Evolutionary conservation across 2,329 filamentous ascomycete genomes (phyloP).

Genomic region (Amesomyces nigricolor): DNA sequence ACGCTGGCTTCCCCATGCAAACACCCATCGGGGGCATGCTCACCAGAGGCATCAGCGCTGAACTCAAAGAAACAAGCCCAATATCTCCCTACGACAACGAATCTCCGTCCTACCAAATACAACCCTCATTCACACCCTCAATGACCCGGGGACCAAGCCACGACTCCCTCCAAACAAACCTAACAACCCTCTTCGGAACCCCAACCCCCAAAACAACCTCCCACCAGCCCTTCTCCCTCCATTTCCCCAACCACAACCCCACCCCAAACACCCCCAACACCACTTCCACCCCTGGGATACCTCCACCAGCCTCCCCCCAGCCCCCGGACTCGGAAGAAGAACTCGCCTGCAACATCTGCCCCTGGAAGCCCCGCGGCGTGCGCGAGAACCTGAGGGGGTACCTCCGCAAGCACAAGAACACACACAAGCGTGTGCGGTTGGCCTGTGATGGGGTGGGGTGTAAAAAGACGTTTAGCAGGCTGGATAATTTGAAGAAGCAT

Average conservation of each 20-base stretch:
- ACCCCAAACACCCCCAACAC: no score
- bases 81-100: slow-evolving; percentile 15
- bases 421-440: slow-evolving; percentile 28
- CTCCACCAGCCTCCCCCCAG: no score
- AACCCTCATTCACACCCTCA: slow-evolving; percentile 6
- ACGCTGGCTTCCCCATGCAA: slow-evolving; percentile 16
- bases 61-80: slow-evolving; percentile 12
- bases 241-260: slow-evolving; percentile 13
- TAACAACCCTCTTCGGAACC: slow-evolving; percentile 16
- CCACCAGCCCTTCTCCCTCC: slow-evolving; percentile 14
- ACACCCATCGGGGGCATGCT: slow-evolving; percentile 9
- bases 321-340: slow-evolving; percentile 14
- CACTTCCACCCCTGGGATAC: no score
- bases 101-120: slow-evolving; percentile 18
- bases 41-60: slow-evolving; percentile 1
- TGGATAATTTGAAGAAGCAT: slow-evolving; percentile 31
- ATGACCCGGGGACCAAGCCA: slow-evolving; percentile 23
- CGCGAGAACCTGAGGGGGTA: slow-evolving; percentile 30
- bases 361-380: slow-evolving; percentile 30
- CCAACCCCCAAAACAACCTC: slow-evolving; percentile 11
- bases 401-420: slow-evolving; percentile 31
- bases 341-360: slow-evolving; percentile 28
- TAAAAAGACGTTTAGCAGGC: slow-evolving; percentile 29
- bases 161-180: slow-evolving; percentile 19
- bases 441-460: slow-evolving; percentile 28